Evolutionary conservation across 306 rosid species (phyloP), one percentile per base, ranked within the genome.

Genomic region (Psophocarpus tetragonolobus): DNA sequence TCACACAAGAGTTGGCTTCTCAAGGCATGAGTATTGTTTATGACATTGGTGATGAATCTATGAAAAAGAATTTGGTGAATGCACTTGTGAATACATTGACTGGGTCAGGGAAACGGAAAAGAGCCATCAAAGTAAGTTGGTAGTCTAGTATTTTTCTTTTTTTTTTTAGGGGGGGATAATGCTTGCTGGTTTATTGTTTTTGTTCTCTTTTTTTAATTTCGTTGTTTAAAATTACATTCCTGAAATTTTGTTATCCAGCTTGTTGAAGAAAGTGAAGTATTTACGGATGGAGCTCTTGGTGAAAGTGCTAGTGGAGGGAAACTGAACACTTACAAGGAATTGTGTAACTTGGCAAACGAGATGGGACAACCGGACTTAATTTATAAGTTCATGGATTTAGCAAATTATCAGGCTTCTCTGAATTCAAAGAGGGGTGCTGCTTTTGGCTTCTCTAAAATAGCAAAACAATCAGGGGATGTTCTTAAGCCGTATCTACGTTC

Each of bases 21-120:
- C 98, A 95, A 80, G 98, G 98, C 84, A 95, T 95, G 98, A 95
- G 98, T 68, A 92, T 95, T 50, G 97, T 95, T 81, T 95, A 95
- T 88, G 98, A 95, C 82, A 87, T 95, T 80, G 98, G 98, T 53
- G 92, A 92, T 83, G 91, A 84, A 51, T 83, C 92, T 42, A 95
- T 95, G 98, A 92, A 92, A 86, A 68, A 85, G 38, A 89, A 80
- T 83, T 86, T 95, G 90, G 97, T 95, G 45, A 90, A 86, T 89
- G 92, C 98, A 76, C 90, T 95, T 76, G 98, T 95, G 62, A 85
- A 69, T 80, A 88, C 96, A 5, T 86, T 95, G 85, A 95, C 96
- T 64, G 97, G 93, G 78, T 81, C 98, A 17, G 97, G 97, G 74
- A 95, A 89, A 85, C 88, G 93, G 80, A 95, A 95, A 86, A 88